These are phyloP conservation scores for Starmerella scarabaei DNA, from an alignment of 805 yeast genomes.

Conservation along the genomic window DNA sequence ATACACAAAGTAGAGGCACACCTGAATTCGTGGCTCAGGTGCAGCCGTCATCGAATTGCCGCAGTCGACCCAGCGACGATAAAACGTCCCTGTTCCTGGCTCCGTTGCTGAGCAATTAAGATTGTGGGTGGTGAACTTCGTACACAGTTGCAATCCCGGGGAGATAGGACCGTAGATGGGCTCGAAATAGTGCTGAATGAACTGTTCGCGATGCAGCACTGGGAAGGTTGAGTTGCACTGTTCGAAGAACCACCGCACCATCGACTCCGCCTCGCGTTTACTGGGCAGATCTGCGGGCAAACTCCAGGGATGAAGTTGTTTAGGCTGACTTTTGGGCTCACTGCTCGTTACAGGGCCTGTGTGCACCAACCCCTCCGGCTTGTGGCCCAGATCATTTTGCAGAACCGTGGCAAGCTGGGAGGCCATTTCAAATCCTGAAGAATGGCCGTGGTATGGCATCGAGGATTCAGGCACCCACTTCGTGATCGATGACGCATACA, in stretches of 20 bases:
- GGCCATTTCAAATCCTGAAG: constrained; percentile 5
- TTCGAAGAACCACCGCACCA: constrained; percentile 54
- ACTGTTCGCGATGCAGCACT: constrained; percentile 66
- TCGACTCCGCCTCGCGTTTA: constrained; percentile 53
- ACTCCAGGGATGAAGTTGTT: neutral
- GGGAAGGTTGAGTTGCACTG: constrained; percentile 79
- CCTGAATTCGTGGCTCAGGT: constrained; percentile 15
- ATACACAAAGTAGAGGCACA: constrained; percentile 49
- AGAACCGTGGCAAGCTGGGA: neutral
- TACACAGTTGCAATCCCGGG: constrained; percentile 37
- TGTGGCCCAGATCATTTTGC: neutral
- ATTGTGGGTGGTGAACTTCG: constrained; percentile 9
- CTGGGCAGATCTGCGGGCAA: constrained; percentile 38
- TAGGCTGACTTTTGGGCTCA: neutral
- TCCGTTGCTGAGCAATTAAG: constrained; percentile 10
- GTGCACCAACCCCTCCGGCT: neutral
- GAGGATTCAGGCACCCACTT: constrained; percentile 5
- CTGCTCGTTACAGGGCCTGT: neutral
- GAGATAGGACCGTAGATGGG: constrained; percentile 70
- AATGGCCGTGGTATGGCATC: constrained; percentile 2
- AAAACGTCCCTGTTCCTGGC: constrained; percentile 18
- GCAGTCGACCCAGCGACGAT: constrained; percentile 15
- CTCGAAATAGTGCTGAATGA: constrained; percentile 49
- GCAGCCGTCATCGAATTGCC: constrained; percentile 11
- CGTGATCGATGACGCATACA: neutral